phyloP scores from a whole-genome alignment of 768 basidiomycete species.

The Boletellus emodensis region DNA sequence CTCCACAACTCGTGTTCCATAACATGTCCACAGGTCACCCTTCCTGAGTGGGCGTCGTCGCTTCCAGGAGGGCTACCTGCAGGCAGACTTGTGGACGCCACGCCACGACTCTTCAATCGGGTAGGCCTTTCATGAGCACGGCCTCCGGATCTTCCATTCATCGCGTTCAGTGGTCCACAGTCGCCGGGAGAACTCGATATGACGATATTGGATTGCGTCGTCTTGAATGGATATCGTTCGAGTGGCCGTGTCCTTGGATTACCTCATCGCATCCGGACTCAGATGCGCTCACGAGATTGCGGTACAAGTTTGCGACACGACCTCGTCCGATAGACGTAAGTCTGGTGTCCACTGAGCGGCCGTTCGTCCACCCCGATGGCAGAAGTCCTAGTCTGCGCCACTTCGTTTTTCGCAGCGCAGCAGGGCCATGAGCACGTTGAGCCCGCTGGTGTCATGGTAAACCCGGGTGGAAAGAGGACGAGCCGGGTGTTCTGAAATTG shows the following conservation, averaged over 20 bases:
- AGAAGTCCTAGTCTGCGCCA: background rate
- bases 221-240: background rate
- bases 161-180: constrained; percentile 10
- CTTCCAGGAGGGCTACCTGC: constrained; percentile 17
- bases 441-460: no score
- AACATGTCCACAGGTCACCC: constrained; percentile 3
- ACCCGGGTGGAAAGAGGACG: background rate
- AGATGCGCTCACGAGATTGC: background rate
- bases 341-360: background rate
- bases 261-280: constrained; percentile 8
- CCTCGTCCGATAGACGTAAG: constrained; percentile 7
- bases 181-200: constrained; percentile 15
- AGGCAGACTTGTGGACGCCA: constrained; percentile 25
- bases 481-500: background rate
- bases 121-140: constrained; percentile 12
- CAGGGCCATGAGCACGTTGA: no score
- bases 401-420: no score
- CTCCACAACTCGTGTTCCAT: constrained; percentile 16
- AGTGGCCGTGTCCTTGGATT: constrained; percentile 4
- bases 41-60: constrained; percentile 14
- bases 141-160: constrained; percentile 22
- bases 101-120: constrained; percentile 4
- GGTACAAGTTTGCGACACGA: background rate
- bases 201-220: constrained; percentile 6
- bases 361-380: background rate